These are phyloP conservation scores for Candida takata DNA, from an alignment of 805 yeast genomes.

Conservation along the genomic window DNA sequence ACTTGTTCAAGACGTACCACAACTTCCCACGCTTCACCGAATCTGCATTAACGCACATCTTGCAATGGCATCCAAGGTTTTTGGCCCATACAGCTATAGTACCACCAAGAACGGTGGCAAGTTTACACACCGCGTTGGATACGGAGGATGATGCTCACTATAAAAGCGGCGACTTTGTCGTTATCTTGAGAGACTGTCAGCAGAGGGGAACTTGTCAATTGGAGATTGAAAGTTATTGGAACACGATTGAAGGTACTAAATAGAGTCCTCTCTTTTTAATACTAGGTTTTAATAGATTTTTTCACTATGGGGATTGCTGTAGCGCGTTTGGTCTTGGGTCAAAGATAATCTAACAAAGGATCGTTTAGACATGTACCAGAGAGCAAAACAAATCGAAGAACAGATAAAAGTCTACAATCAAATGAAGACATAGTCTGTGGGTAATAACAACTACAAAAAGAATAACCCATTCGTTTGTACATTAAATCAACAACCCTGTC, in stretches of 20 bases:
- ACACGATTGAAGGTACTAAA: conserved; percentile 7
- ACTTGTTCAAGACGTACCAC: conserved; percentile 55
- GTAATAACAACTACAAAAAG: neutral
- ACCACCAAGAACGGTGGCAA: conserved; percentile 51
- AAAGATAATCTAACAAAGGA: too few species aligned
- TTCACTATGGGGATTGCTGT: too few species aligned
- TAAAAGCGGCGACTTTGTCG: conserved; percentile 61
- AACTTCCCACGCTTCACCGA: conserved; percentile 53
- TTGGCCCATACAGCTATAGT: conserved; percentile 69
- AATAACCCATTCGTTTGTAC: conserved; percentile 1
- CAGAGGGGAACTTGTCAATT: conserved; percentile 44
- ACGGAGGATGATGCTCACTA: conserved; percentile 46
- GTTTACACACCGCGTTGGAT: conserved; percentile 31
- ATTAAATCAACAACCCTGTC: conserved; percentile 1
- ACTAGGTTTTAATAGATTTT: neutral
- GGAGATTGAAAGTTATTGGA: conserved; percentile 35
- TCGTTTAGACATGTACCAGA: too few species aligned
- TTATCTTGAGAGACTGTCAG: conserved; percentile 52
- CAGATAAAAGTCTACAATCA: neutral
- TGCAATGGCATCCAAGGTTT: conserved; percentile 91
- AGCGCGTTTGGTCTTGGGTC: too few species aligned
- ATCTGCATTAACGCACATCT: conserved; percentile 73
- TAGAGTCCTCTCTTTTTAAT: neutral
- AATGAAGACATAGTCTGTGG: neutral
- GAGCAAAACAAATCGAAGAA: neutral